Evolutionary conservation across 148 eudicot species (phyloP), one percentile per base, ranked within the genome.

Genomic region (Spergularia bocconei): DNA sequence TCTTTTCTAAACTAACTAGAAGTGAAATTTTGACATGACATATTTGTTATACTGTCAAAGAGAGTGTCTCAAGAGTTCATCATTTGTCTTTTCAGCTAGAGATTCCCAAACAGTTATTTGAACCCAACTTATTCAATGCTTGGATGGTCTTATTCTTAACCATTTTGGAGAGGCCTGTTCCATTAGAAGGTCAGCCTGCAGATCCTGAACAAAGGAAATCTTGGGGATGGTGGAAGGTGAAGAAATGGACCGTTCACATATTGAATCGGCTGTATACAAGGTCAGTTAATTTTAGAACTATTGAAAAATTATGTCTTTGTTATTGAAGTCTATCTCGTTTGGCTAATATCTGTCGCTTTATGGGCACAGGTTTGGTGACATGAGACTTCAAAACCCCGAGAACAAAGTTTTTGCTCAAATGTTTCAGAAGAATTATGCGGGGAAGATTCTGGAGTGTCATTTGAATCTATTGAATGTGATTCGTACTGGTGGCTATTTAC

Each of bases 211-310:
- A 82, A 78, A 86, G 99, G 79, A 96, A 91, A 77, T 86, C 99
- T 29, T 96, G 99, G 99, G 99, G 95, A 66, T 96, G 99, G 99
- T 92, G 99, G 99, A 96, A 96, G 79, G 97, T 96, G 23, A 96
- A 96, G 67, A 96, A 96, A 84, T 96, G 99, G 99, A 96, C 98
- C 4, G 98, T 89, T 74, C 99, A 96, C 81, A 92, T 96, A 77
- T 86, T 96, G 71, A 96, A 96, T 81, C 93, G 99, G 75, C 88
- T 96, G 23, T 96, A 88, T 79, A 89, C 98, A 62, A 83, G 99
- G 99, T 96, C 53, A 75, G 85, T 79, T 67, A 51, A 13, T 0
- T 14, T 48, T 23, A 9, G 23, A 56, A 65, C 33, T 50, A 36
- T 25, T 61, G 23, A 53, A 29, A 53, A 16, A 39, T 33, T 17